Base-by-base conservation (phyloP, 805 yeast genomes). In the Candida loeiensis region DNA sequence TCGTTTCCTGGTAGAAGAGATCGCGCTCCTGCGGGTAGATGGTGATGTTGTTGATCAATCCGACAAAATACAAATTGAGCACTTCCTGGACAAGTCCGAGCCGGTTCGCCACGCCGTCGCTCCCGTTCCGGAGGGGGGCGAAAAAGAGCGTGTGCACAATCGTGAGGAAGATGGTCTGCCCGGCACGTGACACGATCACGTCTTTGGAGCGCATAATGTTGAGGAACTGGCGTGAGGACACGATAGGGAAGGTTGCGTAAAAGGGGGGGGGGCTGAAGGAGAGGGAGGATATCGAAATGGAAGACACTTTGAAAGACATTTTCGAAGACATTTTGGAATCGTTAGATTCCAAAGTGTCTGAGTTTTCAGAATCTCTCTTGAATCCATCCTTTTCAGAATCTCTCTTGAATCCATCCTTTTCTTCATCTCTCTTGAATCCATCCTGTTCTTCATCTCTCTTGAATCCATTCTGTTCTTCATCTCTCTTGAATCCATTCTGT, bases 1-100 rank as follows among this genome's bases (percentile, higher is more conserved):
- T 46, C 27, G 52, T 48, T 39, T 57, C 62, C 36, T 56, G 60
- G 44, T 57, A 56, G 39, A 57, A 57, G 18, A 57, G 42, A 35
- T 55, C 47, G 12, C 61, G 40, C 21, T 55, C 56, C 3, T 48
- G 36, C 6, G 59, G 59, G 35, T 52, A 57, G 20, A 56, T 41
- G 9, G 59, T 37, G 28, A 57, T 35, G 38, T 56, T 57, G 40
- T 57, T 57, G 45, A 57, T 46, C 36, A 56, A 47, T 2, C 62
- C 62, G 15, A 54, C 54, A 34, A 45, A 57, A 38, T 49, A 56
- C 30, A 56, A 35, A 37, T 55, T 56, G 26, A 51, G 39, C 19
- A 56, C 50, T 25, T 48, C 51, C 33, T 57, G 62, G 2, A 50
- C 46, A 39, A 57, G 49, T 2, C 62, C 62, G 29, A 57, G 47